Base-by-base conservation (phyloP, 2,329 filamentous ascomycete species). In the Hymenoscyphus scutula region DNA sequence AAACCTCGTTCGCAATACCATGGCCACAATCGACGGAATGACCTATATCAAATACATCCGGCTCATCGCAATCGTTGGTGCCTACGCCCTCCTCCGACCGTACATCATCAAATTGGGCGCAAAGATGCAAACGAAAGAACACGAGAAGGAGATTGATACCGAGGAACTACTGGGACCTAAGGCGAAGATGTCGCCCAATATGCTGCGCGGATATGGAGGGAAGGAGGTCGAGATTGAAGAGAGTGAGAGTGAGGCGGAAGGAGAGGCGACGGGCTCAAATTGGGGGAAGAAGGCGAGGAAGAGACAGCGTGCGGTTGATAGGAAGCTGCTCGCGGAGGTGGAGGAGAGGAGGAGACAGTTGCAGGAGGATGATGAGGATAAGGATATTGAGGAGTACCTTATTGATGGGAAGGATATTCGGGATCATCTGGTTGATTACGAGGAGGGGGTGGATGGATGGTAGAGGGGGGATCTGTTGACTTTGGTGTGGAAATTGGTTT, bases 361-460 rank as follows among this genome's bases (percentile, higher is more conserved):
- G 67, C 81, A 85, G 70, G 86, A 88, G 69, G 84, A 88, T 63
- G 82, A 90, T 67, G 85, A 89, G 64, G 88, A 91, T 74, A 89
- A 89, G 77, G 89, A 92, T 74, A 89, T 93, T 69, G 83, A 86
- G 73, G 87, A 92, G 76, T 85, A 89, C 70, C 75, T 92, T 74
- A 45, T 59, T 34, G 57, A 59, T 59, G 57, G 57, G 3, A 88
- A 89, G 77, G 89, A 92, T 74, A 88, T 93, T 69, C 83, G 86
- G 72, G 87, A 92, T 75, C 85, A 89, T 70, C 75, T 92, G 74
- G 81, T 84, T 69, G 81, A 86, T 72, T 82, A 76, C 51, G 62
- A 64, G 62, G 64, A 67, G 30, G 64, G 68, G 11, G 60, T 65
- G 17, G 69, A 69, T 62, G 69, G 68, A 6, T 71, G 69, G 69